Evolutionary conservation across 2,329 filamentous ascomycete genomes (phyloP).

Genomic region (Juglanconis sp.): DNA sequence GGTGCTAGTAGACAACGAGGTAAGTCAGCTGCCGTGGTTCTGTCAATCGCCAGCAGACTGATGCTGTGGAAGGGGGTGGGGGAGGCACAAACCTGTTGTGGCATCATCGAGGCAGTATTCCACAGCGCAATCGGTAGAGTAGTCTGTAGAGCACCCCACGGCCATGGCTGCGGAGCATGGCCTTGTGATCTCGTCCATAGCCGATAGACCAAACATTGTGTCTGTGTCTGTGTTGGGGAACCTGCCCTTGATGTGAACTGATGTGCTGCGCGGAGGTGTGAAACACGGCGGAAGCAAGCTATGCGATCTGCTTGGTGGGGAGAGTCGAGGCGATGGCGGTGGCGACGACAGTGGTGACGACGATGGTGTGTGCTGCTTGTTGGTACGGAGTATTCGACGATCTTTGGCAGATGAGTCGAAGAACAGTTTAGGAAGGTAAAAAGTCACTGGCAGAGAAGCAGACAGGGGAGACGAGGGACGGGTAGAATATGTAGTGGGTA

Average conservation of each 20-base stretch:
- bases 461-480: slow-evolving; percentile 1
- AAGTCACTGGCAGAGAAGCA: neutral
- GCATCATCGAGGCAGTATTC: neutral
- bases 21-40: neutral
- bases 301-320: neutral
- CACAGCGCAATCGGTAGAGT: neutral
- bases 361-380: neutral
- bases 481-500: slow-evolving; percentile 2
- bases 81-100: neutral
- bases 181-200: slow-evolving; percentile 6
- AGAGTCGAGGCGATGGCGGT: neutral
- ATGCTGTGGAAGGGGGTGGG: neutral
- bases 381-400: neutral
- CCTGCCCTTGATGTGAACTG: neutral
- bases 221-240: neutral
- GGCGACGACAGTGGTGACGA: neutral
- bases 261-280: neutral
- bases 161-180: slow-evolving; percentile 7
- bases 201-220: slow-evolving; percentile 3
- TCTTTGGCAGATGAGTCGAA: neutral
- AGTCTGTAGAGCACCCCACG: neutral
- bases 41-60: neutral
- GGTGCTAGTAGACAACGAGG: neutral
- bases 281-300: neutral
- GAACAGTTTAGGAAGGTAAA: slow-evolving; percentile 11